These are phyloP conservation scores for Rubroboletus pulcherrimus DNA, from an alignment of 768 basidiomycete species.

Conservation along the genomic window DNA sequence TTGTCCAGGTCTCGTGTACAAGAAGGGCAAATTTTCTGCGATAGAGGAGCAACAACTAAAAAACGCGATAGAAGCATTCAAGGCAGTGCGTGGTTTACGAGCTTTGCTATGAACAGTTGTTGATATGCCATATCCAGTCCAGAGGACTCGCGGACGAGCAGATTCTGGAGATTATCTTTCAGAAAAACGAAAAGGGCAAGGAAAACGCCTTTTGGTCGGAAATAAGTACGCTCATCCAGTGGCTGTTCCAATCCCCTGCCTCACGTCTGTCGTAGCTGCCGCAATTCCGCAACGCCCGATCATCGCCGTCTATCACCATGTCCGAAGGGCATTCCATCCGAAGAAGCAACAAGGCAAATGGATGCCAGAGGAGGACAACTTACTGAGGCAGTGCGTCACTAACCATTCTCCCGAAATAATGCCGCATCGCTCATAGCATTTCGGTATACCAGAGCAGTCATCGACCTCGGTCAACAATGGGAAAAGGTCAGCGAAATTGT, in stretches of 20 bases:
- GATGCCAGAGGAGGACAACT: conserved; percentile 60
- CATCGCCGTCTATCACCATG: conserved; percentile 80
- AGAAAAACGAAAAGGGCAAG: conserved; percentile 55
- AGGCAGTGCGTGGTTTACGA: conserved; percentile 40
- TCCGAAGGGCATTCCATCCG: conserved; percentile 68
- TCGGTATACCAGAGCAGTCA: conserved; percentile 52
- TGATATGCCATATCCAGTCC: conserved; percentile 32
- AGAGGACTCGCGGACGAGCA: conserved; percentile 53
- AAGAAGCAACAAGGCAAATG: conserved; percentile 68
- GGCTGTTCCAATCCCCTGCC: background rate
- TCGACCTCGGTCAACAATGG: conserved; percentile 72
- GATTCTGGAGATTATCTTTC: conserved; percentile 62
- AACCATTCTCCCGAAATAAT: background rate
- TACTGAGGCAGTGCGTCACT: conserved; percentile 54
- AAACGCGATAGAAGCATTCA: conserved; percentile 61
- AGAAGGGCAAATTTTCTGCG: conserved; percentile 83
- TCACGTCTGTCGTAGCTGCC: conserved; percentile 43
- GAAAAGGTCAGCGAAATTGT: conserved; percentile 69
- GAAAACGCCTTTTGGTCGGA: conserved; percentile 76
- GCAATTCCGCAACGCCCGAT: conserved; percentile 75
- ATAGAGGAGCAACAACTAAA: conserved; percentile 68
- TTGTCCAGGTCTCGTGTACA: conserved; percentile 70
- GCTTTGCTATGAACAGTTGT: background rate
- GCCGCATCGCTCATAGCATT: conserved; percentile 1
- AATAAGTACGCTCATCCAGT: conserved; percentile 52